These are phyloP conservation scores for Ustilago shanxiensis DNA, from an alignment of 1,284 basidiomycete species.

Conservation along the genomic window DNA sequence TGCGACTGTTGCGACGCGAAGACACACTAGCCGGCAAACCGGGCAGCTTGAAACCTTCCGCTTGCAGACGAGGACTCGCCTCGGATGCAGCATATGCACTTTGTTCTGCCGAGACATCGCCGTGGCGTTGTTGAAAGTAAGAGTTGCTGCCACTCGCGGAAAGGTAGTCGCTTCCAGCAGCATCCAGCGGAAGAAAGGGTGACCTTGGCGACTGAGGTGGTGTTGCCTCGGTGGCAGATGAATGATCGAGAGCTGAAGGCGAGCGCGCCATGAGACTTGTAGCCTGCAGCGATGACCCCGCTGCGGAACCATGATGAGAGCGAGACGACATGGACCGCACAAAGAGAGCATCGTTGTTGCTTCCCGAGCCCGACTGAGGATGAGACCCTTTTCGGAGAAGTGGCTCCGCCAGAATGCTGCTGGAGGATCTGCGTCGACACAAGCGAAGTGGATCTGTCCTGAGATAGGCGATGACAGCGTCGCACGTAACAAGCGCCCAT, in stretches of 20 bases:
- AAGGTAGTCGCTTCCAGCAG: constrained; percentile 1
- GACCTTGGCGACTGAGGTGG: constrained; percentile 29
- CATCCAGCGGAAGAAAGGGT: background rate
- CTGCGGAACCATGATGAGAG: constrained; percentile 21
- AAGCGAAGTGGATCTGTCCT: constrained; percentile 39
- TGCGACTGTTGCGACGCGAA: constrained; percentile 34
- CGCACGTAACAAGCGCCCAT: constrained; percentile 46
- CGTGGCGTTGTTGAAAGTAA: constrained; percentile 22
- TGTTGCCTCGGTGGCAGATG: background rate
- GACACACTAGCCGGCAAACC: constrained; percentile 37
- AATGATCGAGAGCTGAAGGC: constrained; percentile 12
- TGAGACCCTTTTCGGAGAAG: constrained; percentile 11
- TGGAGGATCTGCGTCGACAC: constrained; percentile 22
- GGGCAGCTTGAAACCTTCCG: constrained; percentile 38
- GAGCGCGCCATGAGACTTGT: constrained; percentile 15
- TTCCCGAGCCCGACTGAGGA: constrained; percentile 8
- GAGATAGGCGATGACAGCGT: constrained; percentile 47
- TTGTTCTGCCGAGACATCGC: constrained; percentile 24
- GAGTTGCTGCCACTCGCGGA: constrained; percentile 27
- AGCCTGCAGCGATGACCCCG: constrained; percentile 18
- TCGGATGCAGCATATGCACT: constrained; percentile 15
- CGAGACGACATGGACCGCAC: constrained; percentile 28
- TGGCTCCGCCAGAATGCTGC: constrained; percentile 8
- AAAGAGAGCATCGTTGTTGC: constrained; percentile 14
- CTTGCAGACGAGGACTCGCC: constrained; percentile 19